Conservation (phyloP, 202 grass and related monocot species). For the Digitaria exilis region DNA sequence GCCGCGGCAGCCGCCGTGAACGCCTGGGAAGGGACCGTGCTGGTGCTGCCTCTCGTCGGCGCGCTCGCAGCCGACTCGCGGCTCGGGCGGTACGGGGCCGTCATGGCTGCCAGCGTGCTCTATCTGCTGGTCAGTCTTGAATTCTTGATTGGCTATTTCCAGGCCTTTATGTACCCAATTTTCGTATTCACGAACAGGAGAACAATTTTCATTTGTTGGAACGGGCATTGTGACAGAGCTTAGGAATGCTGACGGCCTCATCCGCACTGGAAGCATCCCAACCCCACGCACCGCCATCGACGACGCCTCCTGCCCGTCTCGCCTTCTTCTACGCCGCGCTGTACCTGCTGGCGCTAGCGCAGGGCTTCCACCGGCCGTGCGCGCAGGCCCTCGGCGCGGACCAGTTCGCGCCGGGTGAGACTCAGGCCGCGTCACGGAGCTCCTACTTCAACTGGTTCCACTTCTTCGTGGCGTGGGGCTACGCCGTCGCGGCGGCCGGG, state of each 20-base stretch:
- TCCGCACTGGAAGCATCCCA: slow-evolving; percentile 15
- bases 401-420: slow-evolving; percentile 43
- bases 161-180: too few relatives aligned
- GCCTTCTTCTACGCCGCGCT: slow-evolving; percentile 45
- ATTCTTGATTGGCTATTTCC: not conserved
- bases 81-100: slow-evolving; percentile 51
- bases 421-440: slow-evolving; percentile 48
- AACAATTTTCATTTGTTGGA: too few relatives aligned
- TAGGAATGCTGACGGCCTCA: slow-evolving; percentile 47
- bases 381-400: slow-evolving; percentile 55
- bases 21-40: slow-evolving; percentile 43
- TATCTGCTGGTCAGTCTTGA: slow-evolving; percentile 56
- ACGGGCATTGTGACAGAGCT: slow-evolving; percentile 25
- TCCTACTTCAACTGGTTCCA: slow-evolving; percentile 83
- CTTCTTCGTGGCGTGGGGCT: slow-evolving; percentile 46
- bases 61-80: slow-evolving; percentile 67
- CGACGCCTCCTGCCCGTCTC: not conserved
- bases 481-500: slow-evolving; percentile 27
- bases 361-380: slow-evolving; percentile 46
- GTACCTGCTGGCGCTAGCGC: slow-evolving; percentile 48
- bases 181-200: too few relatives aligned
- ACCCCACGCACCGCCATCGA: not conserved
- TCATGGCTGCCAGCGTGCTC: slow-evolving; percentile 49
- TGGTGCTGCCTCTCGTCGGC: slow-evolving; percentile 57
- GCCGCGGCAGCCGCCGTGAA: slow-evolving; percentile 47